Conservation (phyloP, 2,329 filamentous ascomycete genomes). For the Beauveria sp. region DNA sequence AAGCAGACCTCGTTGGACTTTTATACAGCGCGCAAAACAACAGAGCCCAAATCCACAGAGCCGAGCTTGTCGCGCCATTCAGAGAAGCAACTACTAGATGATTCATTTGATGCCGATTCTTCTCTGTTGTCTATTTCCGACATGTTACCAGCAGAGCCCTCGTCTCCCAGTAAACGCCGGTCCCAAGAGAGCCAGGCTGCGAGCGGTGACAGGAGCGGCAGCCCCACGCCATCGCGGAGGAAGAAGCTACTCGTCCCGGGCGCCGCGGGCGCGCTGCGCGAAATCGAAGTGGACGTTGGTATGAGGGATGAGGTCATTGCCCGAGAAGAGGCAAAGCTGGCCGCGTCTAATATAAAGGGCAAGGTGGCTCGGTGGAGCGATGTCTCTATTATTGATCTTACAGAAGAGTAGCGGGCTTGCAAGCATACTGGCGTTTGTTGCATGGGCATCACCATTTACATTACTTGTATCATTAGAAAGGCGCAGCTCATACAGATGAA, state of each 20-base stretch:
- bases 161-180: constrained; percentile 5
- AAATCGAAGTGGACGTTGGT: constrained; percentile 7
- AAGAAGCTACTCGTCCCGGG: constrained; percentile 9
- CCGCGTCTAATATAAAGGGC: background rate
- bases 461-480: background rate
- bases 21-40: constrained; percentile 17
- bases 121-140: background rate
- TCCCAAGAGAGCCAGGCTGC: constrained; percentile 3
- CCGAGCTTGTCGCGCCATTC: background rate
- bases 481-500: background rate
- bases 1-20: constrained; percentile 29
- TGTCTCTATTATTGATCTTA: constrained; percentile 27
- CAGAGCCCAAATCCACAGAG: background rate
- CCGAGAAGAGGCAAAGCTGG: background rate
- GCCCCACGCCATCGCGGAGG: constrained; percentile 2
- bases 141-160: background rate
- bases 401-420: constrained; percentile 15
- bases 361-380: constrained; percentile 24
- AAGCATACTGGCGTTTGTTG: background rate
- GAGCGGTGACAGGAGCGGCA: background rate
- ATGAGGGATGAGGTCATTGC: background rate
- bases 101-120: background rate
- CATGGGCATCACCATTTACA: background rate
- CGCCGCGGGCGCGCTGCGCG: background rate
- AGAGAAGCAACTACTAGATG: background rate